phyloP scores from a whole-genome alignment of 345 rosid species.

The Eucalyptus lansdowneana region DNA sequence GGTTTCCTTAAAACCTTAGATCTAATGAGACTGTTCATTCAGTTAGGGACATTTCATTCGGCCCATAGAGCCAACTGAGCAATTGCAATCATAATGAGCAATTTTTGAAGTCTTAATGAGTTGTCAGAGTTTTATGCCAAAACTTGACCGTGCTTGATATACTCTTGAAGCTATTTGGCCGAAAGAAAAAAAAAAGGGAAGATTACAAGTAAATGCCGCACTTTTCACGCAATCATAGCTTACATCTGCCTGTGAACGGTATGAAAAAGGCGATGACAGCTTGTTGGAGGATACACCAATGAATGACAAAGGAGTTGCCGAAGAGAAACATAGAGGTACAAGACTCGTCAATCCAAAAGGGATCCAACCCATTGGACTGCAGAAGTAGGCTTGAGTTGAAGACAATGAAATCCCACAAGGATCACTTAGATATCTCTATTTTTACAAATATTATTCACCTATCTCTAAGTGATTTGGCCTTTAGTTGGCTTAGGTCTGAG shows the following conservation, averaged over 20 bases:
- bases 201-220: not conserved
- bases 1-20: too few species aligned
- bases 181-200: not conserved
- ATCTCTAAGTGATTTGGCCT: not conserved
- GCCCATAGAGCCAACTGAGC: not conserved
- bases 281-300: not conserved
- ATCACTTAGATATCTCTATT: not conserved
- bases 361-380: too few species aligned
- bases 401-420: too few species aligned
- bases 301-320: not conserved
- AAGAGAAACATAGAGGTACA: not conserved
- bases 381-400: too few species aligned
- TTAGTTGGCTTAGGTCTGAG: not conserved
- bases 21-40: not conserved
- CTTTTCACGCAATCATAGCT: not conserved
- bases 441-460: not conserved
- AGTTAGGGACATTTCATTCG: not conserved
- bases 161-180: not conserved
- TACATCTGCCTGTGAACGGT: not conserved
- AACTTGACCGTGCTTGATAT: not conserved
- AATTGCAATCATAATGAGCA: not conserved
- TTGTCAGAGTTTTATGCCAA: not conserved
- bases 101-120: not conserved
- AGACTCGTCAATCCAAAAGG: not conserved
- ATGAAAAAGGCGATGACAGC: not conserved